Evolutionary conservation across 2,329 filamentous ascomycete species (phyloP).

Genomic region (Aspergillus versicolor): DNA sequence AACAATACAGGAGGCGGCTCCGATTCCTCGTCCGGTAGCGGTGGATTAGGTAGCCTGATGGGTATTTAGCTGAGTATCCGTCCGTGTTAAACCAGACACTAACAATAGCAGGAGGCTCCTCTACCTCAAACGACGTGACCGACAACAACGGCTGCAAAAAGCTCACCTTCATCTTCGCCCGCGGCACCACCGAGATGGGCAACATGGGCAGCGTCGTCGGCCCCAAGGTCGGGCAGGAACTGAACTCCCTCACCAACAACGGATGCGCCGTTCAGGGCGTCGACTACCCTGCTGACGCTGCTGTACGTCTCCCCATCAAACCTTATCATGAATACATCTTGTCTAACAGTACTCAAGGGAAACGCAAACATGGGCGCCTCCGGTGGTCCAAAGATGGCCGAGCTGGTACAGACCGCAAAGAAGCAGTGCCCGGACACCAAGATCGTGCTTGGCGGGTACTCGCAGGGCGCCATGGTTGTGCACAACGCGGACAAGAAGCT

Average conservation of each 20-base stretch:
- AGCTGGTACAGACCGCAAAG: slow-evolving; percentile 29
- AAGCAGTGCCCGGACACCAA: slow-evolving; percentile 35
- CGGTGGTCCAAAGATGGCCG: slow-evolving; percentile 31
- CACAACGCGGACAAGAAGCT: slow-evolving; percentile 33
- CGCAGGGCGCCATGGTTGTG: slow-evolving; percentile 37
- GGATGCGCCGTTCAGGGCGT: slow-evolving; percentile 35
- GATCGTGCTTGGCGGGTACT: slow-evolving; percentile 35
- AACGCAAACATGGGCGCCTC: slow-evolving; percentile 27
- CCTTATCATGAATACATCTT: too few species aligned
- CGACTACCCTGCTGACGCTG: slow-evolving; percentile 29
- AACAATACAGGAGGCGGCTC: too few species aligned
- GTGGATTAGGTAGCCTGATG: background rate
- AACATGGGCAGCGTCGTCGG: slow-evolving; percentile 46
- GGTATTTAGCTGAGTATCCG: background rate
- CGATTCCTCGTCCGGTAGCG: too few species aligned
- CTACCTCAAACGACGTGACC: slow-evolving; percentile 40
- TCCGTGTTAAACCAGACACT: background rate
- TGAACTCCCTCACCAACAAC: slow-evolving; percentile 24
- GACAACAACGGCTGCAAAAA: slow-evolving; percentile 41
- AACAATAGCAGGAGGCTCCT: slow-evolving; percentile 20
- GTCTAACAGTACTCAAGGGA: slow-evolving; percentile 17
- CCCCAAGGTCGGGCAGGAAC: slow-evolving; percentile 31
- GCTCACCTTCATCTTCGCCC: slow-evolving; percentile 46
- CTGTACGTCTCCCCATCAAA: slow-evolving; percentile 11
- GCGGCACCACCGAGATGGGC: slow-evolving; percentile 42